These are phyloP conservation scores for Rhizomucor miehei DNA, from an alignment of 371 early-diverging fungal species.

Conservation along the genomic window DNA sequence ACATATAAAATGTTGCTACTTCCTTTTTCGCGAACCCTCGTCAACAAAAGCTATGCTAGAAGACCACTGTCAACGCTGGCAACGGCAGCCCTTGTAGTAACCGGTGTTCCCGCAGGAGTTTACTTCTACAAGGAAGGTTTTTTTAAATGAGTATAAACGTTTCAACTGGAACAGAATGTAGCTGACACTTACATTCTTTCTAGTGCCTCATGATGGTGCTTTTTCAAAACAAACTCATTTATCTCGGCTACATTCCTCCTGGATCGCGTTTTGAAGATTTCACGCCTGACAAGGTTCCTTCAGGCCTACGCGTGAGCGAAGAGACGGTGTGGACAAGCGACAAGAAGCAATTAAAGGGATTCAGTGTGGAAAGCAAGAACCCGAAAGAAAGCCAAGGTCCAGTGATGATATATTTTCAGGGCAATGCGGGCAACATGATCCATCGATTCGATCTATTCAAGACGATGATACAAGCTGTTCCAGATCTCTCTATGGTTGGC, in stretches of 20 bases:
- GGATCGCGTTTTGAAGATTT: slow-evolving; percentile 28
- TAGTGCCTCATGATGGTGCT: slow-evolving; percentile 35
- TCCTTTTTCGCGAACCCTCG: too few species aligned
- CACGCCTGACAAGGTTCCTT: slow-evolving; percentile 1
- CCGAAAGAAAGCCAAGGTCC: not conserved
- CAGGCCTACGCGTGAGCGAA: slow-evolving; percentile 11
- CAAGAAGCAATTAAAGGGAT: slow-evolving; percentile 18
- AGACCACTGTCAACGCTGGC: slow-evolving; percentile 15
- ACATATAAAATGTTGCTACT: too few species aligned
- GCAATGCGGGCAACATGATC: slow-evolving; percentile 47
- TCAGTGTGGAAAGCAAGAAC: slow-evolving; percentile 16
- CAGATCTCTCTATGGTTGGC: slow-evolving; percentile 25
- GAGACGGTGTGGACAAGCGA: slow-evolving; percentile 18
- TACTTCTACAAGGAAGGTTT: slow-evolving; percentile 25
- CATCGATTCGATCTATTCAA: slow-evolving; percentile 34
- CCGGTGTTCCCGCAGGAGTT: slow-evolving; percentile 24
- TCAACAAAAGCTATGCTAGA: not conserved
- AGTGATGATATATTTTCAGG: slow-evolving; percentile 13
- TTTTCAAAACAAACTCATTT: slow-evolving; percentile 46
- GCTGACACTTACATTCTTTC: not conserved
- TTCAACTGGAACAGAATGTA: not conserved
- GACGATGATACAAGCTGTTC: slow-evolving; percentile 9
- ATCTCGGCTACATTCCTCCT: slow-evolving; percentile 38
- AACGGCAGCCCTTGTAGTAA: slow-evolving; percentile 14
- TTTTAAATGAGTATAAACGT: not conserved